A percentile compares a stretch with the other conserved stretches of the same genome.
Conservation (phyloP, 2,329 filamentous ascomycete species). For the Epichloe aotearoae region DNA sequence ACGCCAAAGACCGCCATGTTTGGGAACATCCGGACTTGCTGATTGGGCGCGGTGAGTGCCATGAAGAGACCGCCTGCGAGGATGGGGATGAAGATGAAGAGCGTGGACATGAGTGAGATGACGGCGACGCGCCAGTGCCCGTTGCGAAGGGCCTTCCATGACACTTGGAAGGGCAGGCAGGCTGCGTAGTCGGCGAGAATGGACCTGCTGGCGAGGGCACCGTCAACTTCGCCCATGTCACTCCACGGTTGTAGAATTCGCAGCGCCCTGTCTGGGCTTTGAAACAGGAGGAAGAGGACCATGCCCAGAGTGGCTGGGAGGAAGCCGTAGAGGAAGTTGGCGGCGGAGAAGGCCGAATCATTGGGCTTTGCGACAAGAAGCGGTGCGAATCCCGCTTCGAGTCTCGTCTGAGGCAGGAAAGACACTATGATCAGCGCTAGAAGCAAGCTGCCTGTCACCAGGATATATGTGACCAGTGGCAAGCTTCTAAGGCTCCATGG, state of each 20-base stretch:
- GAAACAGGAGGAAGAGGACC: slow-evolving; percentile 52
- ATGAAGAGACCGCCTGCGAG: slow-evolving; percentile 61
- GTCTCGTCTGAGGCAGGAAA: slow-evolving; percentile 55
- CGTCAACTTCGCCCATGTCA: slow-evolving; percentile 42
- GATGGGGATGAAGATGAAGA: slow-evolving; percentile 51
- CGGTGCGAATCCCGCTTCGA: slow-evolving; percentile 60
- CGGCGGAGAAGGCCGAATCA: slow-evolving; percentile 59
- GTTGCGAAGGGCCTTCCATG: slow-evolving; percentile 43
- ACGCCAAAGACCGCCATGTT: slow-evolving; percentile 61
- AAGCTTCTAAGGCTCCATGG: slow-evolving; percentile 63
- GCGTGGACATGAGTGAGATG: slow-evolving; percentile 43
- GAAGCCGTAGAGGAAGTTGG: slow-evolving; percentile 80
- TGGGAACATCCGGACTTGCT: slow-evolving; percentile 52
- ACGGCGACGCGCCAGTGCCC: slow-evolving; percentile 53
- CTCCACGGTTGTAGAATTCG: slow-evolving; percentile 58
- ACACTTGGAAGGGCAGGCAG: slow-evolving; percentile 47
- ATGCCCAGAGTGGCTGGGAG: slow-evolving; percentile 55
- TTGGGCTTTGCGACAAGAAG: slow-evolving; percentile 48
- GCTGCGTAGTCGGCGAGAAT: slow-evolving; percentile 60
- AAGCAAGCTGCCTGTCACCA: slow-evolving; percentile 47
- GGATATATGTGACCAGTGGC: slow-evolving; percentile 51
- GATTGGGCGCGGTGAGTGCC: slow-evolving; percentile 45
- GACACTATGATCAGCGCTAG: slow-evolving; percentile 63
- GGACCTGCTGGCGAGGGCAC: slow-evolving; percentile 47
- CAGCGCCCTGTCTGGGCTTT: slow-evolving; percentile 51